Evolutionary conservation across 2,329 filamentous ascomycete genomes (phyloP).

Genomic region (Penicillium hordei): DNA sequence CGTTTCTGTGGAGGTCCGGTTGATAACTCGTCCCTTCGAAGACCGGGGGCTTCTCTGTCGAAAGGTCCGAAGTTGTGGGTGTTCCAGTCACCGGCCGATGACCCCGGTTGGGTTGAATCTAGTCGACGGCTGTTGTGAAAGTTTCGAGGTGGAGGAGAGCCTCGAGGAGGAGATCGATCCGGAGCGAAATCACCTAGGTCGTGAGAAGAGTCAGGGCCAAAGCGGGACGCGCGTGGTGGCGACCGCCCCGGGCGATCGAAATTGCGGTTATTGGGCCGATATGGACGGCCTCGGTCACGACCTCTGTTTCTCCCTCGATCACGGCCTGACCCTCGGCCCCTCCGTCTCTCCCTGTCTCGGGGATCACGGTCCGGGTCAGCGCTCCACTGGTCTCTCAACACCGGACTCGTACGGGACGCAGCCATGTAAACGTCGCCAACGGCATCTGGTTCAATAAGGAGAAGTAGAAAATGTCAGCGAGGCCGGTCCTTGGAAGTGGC

Average conservation of each 20-base stretch:
- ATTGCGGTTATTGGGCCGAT: conserved; percentile 36
- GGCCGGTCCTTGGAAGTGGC: conserved; percentile 12
- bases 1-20: conserved; percentile 38
- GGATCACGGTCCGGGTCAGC: conserved; percentile 44
- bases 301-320: conserved; percentile 43
- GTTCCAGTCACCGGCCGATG: conserved; percentile 24
- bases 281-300: conserved; percentile 40
- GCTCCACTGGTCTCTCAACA: conserved; percentile 54
- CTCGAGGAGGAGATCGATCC: conserved; percentile 26
- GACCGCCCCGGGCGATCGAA: conserved; percentile 45
- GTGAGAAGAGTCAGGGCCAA: conserved; percentile 32
- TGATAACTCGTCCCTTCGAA: conserved; percentile 33
- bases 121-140: conserved; percentile 24
- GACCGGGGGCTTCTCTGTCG: conserved; percentile 22
- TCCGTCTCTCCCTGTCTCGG: conserved; percentile 36
- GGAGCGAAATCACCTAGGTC: conserved; percentile 33
- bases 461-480: conserved; percentile 8
- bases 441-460: conserved; percentile 40
- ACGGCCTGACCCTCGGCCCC: conserved; percentile 45
- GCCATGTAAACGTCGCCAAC: conserved; percentile 48
- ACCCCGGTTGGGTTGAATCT: conserved; percentile 22
- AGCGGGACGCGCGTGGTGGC: conserved; percentile 36
- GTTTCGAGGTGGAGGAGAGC: conserved; percentile 28
- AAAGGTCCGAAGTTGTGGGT: conserved; percentile 18
- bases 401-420: conserved; percentile 51